Evolutionary conservation across 2,329 filamentous ascomycete species (phyloP).

Genomic region (Orbilia brochopaga): DNA sequence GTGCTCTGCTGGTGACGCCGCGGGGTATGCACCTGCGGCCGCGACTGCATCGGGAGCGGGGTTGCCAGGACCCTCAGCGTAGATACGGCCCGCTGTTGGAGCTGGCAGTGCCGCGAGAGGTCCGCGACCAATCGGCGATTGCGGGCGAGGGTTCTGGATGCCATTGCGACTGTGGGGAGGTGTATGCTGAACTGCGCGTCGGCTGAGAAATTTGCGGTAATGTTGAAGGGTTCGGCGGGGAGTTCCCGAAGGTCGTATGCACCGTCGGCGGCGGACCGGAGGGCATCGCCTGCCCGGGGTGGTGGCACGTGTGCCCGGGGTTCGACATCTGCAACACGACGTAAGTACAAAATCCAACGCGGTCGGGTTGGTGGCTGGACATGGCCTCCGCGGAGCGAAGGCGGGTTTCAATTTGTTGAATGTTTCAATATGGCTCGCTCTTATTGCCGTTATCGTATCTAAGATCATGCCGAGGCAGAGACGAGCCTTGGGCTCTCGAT

Average conservation of each 20-base stretch:
- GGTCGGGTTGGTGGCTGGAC: too few relatives aligned
- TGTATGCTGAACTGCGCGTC: not conserved
- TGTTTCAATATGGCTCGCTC: too few relatives aligned
- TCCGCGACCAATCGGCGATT: constrained; percentile 26
- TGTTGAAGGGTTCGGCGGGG: not conserved
- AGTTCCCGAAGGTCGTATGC: not conserved
- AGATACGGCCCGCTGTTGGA: constrained; percentile 31
- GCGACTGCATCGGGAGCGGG: constrained; percentile 15
- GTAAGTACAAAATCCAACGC: too few relatives aligned
- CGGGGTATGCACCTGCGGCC: constrained; percentile 2
- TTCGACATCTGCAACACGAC: not conserved
- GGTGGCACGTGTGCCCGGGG: not conserved
- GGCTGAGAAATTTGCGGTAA: constrained; percentile 16
- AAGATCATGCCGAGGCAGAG: too few relatives aligned
- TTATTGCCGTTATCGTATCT: too few relatives aligned
- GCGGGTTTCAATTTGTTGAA: too few relatives aligned
- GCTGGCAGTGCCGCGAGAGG: constrained; percentile 23
- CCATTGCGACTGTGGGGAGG: constrained; percentile 10
- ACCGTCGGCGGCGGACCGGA: not conserved
- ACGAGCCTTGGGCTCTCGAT: too few relatives aligned
- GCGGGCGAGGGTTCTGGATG: constrained; percentile 34
- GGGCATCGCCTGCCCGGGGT: not conserved
- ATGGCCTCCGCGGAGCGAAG: too few relatives aligned
- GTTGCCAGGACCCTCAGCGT: constrained; percentile 22
- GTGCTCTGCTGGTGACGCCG: constrained; percentile 8